phyloP scores from a whole-genome alignment of 139 green algal species.

The Chlorokybus atmophyticus region DNA sequence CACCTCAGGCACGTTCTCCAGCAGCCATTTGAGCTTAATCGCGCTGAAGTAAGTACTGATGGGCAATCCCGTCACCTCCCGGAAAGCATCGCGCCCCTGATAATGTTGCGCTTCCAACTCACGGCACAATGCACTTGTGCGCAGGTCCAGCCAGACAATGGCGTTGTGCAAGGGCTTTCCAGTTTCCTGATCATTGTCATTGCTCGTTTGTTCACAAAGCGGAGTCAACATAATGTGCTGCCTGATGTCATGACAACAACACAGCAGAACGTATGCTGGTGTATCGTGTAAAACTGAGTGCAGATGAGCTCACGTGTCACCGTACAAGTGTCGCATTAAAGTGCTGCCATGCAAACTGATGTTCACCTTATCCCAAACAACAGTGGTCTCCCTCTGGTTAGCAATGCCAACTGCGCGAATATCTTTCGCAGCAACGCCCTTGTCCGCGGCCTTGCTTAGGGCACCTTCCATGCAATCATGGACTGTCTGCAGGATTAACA shows the following conservation, averaged over 20 bases:
- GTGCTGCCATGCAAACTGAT: neutral
- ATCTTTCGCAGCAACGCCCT: conserved; percentile 5
- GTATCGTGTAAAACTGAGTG: no score
- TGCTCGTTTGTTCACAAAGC: conserved; percentile 1
- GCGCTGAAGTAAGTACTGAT: conserved; percentile 90
- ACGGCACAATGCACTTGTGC: conserved; percentile 52
- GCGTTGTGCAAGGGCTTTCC: conserved; percentile 77
- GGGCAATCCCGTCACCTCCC: conserved; percentile 68
- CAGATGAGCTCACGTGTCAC: no score
- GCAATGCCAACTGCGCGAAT: conserved; percentile 56
- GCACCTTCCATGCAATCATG: conserved; percentile 45
- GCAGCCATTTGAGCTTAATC: conserved; percentile 86
- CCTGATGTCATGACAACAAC: neutral
- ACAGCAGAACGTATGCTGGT: no score
- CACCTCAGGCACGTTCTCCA: conserved; percentile 64
- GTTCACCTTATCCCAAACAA: conserved; percentile 65
- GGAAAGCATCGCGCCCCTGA: conserved; percentile 38
- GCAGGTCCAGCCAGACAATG: conserved; percentile 87
- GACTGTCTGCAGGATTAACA: conserved; percentile 57
- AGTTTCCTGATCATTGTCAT: no score
- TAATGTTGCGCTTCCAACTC: conserved; percentile 29
- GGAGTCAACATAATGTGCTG: neutral
- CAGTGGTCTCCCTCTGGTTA: conserved; percentile 85
- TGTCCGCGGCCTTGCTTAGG: conserved; percentile 19
- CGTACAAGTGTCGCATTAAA: neutral